phyloP scores from a whole-genome alignment of 805 yeast genomes.

The Komagataella phaffii region DNA sequence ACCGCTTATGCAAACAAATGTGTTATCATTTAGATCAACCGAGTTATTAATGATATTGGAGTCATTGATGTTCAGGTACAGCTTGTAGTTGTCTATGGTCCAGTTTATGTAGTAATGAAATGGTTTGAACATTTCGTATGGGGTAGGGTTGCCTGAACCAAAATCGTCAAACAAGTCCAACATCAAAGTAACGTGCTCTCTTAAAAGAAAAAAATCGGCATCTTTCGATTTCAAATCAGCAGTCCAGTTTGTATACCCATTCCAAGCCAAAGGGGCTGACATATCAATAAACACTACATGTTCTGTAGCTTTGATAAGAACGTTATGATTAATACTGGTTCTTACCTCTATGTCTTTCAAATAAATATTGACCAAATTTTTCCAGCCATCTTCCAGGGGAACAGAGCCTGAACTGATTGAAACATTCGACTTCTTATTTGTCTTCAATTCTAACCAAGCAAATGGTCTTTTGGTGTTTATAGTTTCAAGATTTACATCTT shows the following conservation, averaged over 20 bases:
- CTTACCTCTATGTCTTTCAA: conserved; percentile 50
- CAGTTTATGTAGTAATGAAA: conserved; percentile 48
- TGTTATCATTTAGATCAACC: conserved; percentile 68
- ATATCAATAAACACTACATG: conserved; percentile 43
- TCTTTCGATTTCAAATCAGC: conserved; percentile 39
- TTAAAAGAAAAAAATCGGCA: conserved; percentile 47
- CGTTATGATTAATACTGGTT: conserved; percentile 82
- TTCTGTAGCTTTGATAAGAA: conserved; percentile 47
- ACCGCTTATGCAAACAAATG: conserved; percentile 65
- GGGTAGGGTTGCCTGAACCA: conserved; percentile 52
- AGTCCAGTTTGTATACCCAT: conserved; percentile 60
- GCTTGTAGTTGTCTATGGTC: conserved; percentile 38
- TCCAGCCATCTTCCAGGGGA: conserved; percentile 42
- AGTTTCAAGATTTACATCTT: conserved; percentile 11
- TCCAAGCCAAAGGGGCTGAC: conserved; percentile 74
- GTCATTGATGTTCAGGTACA: conserved; percentile 75
- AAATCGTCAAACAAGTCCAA: conserved; percentile 71
- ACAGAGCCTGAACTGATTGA: conserved; percentile 32
- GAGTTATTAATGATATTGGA: conserved; percentile 84
- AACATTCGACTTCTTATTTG: conserved; percentile 38
- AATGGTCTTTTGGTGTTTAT: conserved; percentile 40
- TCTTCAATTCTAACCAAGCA: conserved; percentile 82
- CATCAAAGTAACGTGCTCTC: conserved; percentile 71
- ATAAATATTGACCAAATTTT: conserved; percentile 29
- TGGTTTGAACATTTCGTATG: conserved; percentile 71